Conservation (phyloP, 192 early-diverging fungal species). For the Phlyctochytrium planicorne region DNA sequence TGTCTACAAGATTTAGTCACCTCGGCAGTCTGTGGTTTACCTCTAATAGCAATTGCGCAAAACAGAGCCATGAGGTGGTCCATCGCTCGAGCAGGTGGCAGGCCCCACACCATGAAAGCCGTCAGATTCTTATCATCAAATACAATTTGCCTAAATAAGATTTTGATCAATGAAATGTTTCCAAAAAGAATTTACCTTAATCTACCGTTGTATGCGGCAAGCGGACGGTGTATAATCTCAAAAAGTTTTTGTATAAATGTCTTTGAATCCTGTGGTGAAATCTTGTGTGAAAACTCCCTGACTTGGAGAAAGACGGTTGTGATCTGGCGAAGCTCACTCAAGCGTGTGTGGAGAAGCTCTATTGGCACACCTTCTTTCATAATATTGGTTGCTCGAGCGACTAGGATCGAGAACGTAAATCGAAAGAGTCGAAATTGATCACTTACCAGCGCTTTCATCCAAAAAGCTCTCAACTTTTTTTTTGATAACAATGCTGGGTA, state of each 20-base stretch:
- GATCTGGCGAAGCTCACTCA: not conserved
- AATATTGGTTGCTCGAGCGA: no score
- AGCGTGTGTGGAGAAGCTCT: no score
- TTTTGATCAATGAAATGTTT: no score
- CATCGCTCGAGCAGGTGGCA: slow-evolving; percentile 16
- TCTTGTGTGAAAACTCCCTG: not conserved
- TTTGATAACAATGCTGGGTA: not conserved
- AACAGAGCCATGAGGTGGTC: slow-evolving; percentile 15
- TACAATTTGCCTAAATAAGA: slow-evolving; percentile 17
- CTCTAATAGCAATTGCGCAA: slow-evolving; percentile 11
- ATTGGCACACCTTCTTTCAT: no score
- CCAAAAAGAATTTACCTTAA: not conserved
- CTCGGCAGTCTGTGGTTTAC: no score
- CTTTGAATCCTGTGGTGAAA: no score
- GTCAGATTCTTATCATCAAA: slow-evolving; percentile 30
- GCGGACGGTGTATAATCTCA: not conserved
- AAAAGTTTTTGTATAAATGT: not conserved
- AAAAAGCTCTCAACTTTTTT: not conserved
- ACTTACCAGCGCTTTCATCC: not conserved
- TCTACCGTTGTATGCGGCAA: not conserved
- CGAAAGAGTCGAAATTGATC: no score
- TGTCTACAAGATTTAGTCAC: no score
- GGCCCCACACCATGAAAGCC: slow-evolving; percentile 24
- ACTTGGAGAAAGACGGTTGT: not conserved
- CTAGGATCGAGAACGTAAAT: no score